Percentiles rank a stretch among this genome's conserved stretches.
These are phyloP conservation scores for Phytopythium chamaehyphon DNA, from an alignment of 352 stramenopile species.

Conservation along the genomic window DNA sequence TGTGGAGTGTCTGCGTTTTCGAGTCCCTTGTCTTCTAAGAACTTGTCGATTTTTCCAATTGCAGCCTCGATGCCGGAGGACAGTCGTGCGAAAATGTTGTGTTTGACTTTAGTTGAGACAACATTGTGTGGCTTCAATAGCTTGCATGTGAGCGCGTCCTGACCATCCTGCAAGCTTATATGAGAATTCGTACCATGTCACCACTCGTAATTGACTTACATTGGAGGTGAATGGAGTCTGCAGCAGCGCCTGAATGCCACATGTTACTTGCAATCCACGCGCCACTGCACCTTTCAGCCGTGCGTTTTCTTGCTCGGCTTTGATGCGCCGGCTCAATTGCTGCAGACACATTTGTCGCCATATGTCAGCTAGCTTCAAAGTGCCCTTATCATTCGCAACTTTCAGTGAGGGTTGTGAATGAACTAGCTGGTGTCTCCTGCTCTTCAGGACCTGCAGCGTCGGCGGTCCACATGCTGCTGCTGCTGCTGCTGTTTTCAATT, in stretches of 20 bases:
- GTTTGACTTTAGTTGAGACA: slow-evolving; percentile 8
- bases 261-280: slow-evolving; percentile 39
- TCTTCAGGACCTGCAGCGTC: neutral
- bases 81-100: slow-evolving; percentile 25
- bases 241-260: slow-evolving; percentile 25
- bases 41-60: slow-evolving; percentile 15
- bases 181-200: neutral
- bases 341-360: slow-evolving; percentile 4
- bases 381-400: too few species aligned
- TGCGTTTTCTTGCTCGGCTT: slow-evolving; percentile 40
- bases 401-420: neutral
- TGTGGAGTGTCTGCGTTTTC: slow-evolving; percentile 15
- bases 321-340: neutral
- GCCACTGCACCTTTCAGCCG: slow-evolving; percentile 48
- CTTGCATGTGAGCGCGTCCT: too few species aligned
- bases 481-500: neutral
- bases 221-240: neutral
- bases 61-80: slow-evolving; percentile 21
- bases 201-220: neutral
- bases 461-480: neutral
- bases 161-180: neutral
- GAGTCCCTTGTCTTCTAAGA: slow-evolving; percentile 23
- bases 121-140: neutral
- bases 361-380: neutral
- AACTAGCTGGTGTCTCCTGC: neutral